Base-by-base conservation (phyloP, 192 early-diverging fungal species). In the Paraglomus brasilianum region DNA sequence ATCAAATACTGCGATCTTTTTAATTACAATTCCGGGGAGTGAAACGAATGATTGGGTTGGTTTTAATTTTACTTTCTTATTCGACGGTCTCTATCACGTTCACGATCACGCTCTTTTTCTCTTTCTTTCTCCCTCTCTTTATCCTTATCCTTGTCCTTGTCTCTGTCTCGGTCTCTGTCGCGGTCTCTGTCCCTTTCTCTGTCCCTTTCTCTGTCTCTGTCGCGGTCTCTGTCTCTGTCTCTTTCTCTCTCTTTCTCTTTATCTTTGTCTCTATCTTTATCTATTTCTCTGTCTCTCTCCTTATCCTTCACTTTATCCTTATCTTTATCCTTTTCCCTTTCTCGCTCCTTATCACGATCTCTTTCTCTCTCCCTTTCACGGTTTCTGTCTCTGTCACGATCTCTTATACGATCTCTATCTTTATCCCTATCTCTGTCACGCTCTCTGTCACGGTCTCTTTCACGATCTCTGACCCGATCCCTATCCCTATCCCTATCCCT, bases 401-500 rank as follows among this genome's bases (percentile, higher is more conserved):
- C 65, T 5, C 42, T 19, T 15, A 75, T 51, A 5, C 46, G 57
- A 7, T 58, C 69, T n/a, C 30, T 55, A 0, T 59, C 56, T 8
- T 24, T 40, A 17, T 70, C 46, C 13, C 69, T 42, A 6, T 60
- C 69, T 38, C 51, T 51, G 0, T 71, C 69, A 3, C 17, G 51
- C 2, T 73, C 43, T 5, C 4, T 43, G 0, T 73, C 72, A 5
- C 49, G 30, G 3, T 52, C 47, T 15, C 19, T 66, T 0, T 73
- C 71, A 5, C 71, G 15, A 0, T 48, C 45, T 6, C 36, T 21
- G 3, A 50, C 47, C 8, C 55, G 40, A 1, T 47, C 58, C 14
- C 69, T 47, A 14, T 73, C 70, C 19, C 22, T 74, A 0, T 73
- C 73, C 8, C 56, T 24, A 0, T 74, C 73, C n/a, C 42, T 39